phyloP scores from a whole-genome alignment of 192 early-diverging fungal species.

The Dispira simplex region DNA sequence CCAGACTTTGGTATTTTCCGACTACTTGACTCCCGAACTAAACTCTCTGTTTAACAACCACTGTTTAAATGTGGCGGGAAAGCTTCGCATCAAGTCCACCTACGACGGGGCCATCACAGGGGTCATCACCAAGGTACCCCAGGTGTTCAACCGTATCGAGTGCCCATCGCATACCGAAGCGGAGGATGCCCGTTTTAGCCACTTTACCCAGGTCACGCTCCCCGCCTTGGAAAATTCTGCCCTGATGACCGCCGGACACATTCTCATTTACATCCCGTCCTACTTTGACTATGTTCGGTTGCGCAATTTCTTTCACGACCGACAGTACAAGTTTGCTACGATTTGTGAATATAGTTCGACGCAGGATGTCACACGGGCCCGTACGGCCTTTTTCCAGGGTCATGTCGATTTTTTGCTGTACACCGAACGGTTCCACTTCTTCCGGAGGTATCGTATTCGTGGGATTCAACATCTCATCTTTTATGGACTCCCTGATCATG shows the following conservation, averaged over 20 bases:
- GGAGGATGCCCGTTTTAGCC: conserved; percentile 70
- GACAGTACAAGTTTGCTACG: conserved; percentile 53
- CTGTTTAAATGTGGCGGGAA: conserved; percentile 45
- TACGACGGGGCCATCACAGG: conserved; percentile 57
- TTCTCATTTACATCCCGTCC: conserved; percentile 66
- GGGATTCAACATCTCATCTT: conserved; percentile 77
- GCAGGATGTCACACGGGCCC: conserved; percentile 57
- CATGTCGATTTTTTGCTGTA: conserved; percentile 58
- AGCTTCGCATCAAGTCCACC: conserved; percentile 45
- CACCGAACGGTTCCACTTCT: conserved; percentile 97
- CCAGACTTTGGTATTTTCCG: conserved; percentile 75
- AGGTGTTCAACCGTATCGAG: conserved; percentile 67
- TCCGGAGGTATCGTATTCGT: conserved; percentile 68
- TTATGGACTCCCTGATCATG: conserved; percentile 76
- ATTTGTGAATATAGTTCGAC: conserved; percentile 84
- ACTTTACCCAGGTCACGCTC: conserved; percentile 58
- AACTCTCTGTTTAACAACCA: conserved; percentile 69
- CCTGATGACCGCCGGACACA: conserved; percentile 33
- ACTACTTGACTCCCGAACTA: conserved; percentile 79
- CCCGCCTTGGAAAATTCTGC: conserved; percentile 30
- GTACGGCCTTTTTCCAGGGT: conserved; percentile 70
- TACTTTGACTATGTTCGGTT: conserved; percentile 97
- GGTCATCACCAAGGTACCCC: conserved; percentile 63
- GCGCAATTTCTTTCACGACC: conserved; percentile 72
- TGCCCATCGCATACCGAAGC: conserved; percentile 34